These are phyloP conservation scores for Aspergillus ibericus DNA, from an alignment of 2,329 filamentous ascomycete genomes.

Conservation along the genomic window DNA sequence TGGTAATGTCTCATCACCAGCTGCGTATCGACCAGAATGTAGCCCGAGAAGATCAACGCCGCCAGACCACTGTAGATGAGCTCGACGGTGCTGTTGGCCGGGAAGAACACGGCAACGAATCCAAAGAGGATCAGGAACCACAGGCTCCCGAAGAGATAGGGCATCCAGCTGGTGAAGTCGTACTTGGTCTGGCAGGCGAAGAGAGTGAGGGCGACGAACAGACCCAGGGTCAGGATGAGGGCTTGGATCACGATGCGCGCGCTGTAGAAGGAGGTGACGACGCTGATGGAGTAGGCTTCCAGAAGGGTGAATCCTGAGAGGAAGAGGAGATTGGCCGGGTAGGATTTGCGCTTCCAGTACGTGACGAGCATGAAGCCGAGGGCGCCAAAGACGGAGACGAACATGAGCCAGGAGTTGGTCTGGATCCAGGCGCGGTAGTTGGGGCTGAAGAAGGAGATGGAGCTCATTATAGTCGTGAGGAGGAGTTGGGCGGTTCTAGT, in stretches of 20 bases:
- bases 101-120: slow-evolving; percentile 89
- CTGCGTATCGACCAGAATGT: slow-evolving; percentile 96
- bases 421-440: slow-evolving; percentile 87
- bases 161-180: slow-evolving; percentile 96
- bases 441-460: slow-evolving; percentile 79
- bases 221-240: slow-evolving; percentile 74
- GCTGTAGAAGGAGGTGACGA: slow-evolving; percentile 89
- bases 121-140: slow-evolving; percentile 92
- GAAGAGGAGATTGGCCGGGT: slow-evolving; percentile 93
- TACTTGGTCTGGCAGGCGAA: slow-evolving; percentile 98
- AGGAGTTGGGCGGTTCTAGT: slow-evolving; percentile 80
- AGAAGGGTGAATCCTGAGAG: slow-evolving; percentile 84
- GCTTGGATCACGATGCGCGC: slow-evolving; percentile 83
- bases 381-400: slow-evolving; percentile 79
- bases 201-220: slow-evolving; percentile 64
- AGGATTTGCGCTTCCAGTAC: slow-evolving; percentile 94
- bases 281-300: slow-evolving; percentile 90
- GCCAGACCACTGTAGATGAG: slow-evolving; percentile 78
- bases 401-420: slow-evolving; percentile 77
- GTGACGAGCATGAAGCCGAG: slow-evolving; percentile 83
- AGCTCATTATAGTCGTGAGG: slow-evolving; percentile 75
- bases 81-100: slow-evolving; percentile 76
- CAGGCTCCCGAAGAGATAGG: slow-evolving; percentile 85
- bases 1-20: slow-evolving; percentile 94
- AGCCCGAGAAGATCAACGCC: slow-evolving; percentile 87